Percentiles rank a stretch among this genome's conserved stretches.
These are phyloP conservation scores for Calophaca sinica DNA, from an alignment of 306 rosid genomes.

Conservation along the genomic window DNA sequence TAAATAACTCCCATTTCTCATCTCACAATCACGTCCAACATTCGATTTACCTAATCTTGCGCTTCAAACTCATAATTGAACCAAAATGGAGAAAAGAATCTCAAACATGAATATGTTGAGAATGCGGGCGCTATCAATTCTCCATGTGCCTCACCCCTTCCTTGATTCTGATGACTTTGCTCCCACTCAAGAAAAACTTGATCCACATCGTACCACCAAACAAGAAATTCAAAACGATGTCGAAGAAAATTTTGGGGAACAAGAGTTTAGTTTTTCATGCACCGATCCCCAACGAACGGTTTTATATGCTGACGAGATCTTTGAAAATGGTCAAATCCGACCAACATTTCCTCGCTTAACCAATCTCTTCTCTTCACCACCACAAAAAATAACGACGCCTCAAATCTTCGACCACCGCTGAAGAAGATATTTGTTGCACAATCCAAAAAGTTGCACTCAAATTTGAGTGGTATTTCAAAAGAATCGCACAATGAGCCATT, in stretches of 20 bases:
- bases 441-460: background rate
- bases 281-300: conserved; percentile 51
- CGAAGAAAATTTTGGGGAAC: conserved; percentile 4
- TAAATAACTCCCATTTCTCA: background rate
- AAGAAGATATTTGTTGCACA: conserved; percentile 61
- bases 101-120: background rate
- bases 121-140: background rate
- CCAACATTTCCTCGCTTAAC: conserved; percentile 51
- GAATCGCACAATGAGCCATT: no score
- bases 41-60: background rate
- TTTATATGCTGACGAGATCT: conserved; percentile 60
- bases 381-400: background rate
- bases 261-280: conserved; percentile 60
- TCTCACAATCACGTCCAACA: background rate
- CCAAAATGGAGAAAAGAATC: background rate
- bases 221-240: background rate
- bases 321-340: conserved; percentile 65
- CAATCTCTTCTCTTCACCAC: conserved; percentile 39
- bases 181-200: background rate
- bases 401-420: conserved; percentile 48
- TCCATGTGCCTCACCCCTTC: background rate
- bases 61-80: background rate
- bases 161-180: background rate
- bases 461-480: background rate
- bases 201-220: background rate